Evolutionary conservation across 1,139 yeast genomes (phyloP).

Genomic region (Taphrina wiesneri): DNA sequence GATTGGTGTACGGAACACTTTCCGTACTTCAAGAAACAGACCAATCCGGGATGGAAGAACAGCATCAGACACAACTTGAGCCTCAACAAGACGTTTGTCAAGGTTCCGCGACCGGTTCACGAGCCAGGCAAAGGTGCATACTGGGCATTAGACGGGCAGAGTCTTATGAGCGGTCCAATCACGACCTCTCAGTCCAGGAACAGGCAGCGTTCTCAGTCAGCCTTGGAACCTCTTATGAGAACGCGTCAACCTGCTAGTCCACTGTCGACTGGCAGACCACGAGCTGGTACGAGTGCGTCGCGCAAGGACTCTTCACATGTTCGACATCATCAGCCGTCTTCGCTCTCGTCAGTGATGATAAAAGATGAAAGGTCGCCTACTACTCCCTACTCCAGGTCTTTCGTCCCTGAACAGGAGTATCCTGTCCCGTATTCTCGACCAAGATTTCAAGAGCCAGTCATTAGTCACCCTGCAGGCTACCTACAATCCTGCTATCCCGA

Average conservation of each 20-base stretch:
- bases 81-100: slow-evolving; percentile 77
- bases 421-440: not conserved
- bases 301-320: not conserved
- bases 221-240: slow-evolving; percentile 12
- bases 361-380: not conserved
- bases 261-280: not conserved
- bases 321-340: not conserved
- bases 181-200: slow-evolving; percentile 28
- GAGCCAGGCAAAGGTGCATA: slow-evolving; percentile 71
- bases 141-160: slow-evolving; percentile 69
- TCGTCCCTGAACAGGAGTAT: not conserved
- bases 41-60: slow-evolving; percentile 87
- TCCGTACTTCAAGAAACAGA: slow-evolving; percentile 85
- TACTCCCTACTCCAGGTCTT: not conserved
- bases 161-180: slow-evolving; percentile 15
- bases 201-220: slow-evolving; percentile 31
- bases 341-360: not conserved
- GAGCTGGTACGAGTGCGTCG: not conserved
- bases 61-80: slow-evolving; percentile 86
- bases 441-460: not conserved
- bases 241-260: not conserved
- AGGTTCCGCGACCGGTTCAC: slow-evolving; percentile 64
- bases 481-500: not conserved
- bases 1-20: slow-evolving; percentile 81
- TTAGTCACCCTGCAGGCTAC: not conserved